phyloP scores from a whole-genome alignment of 768 basidiomycete genomes.

The Rhodotorula toruloides region DNA sequence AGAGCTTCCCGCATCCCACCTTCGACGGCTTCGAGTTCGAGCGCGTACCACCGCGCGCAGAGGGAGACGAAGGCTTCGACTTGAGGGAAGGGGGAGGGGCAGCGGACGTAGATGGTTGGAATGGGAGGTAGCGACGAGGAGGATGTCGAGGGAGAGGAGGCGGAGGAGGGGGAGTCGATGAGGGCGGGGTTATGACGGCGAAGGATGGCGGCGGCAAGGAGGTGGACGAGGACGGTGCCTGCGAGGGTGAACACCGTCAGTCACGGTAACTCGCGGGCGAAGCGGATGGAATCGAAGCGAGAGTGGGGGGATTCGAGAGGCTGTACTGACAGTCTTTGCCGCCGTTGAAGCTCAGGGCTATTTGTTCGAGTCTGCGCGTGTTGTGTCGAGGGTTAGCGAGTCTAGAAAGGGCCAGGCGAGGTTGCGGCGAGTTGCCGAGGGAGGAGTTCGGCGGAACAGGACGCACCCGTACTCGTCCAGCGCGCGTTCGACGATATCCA shows the following conservation, averaged over 20 bases:
- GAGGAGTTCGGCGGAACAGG: slow-evolving; percentile 12
- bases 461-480: slow-evolving; percentile 77
- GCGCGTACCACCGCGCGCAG: slow-evolving; percentile 59
- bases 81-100: slow-evolving; percentile 75
- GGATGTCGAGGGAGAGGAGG: slow-evolving; percentile 50
- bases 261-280: neutral
- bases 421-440: neutral
- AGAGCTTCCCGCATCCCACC: slow-evolving; percentile 58
- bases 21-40: slow-evolving; percentile 65
- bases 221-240: slow-evolving; percentile 94
- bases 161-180: slow-evolving; percentile 12
- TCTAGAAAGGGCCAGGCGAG: slow-evolving; percentile 8
- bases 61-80: slow-evolving; percentile 78
- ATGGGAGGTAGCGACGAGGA: slow-evolving; percentile 47
- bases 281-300: slow-evolving; percentile 43
- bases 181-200: slow-evolving; percentile 39
- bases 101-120: slow-evolving; percentile 72
- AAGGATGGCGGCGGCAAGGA: slow-evolving; percentile 70
- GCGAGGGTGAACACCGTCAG: no score
- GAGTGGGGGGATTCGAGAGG: neutral
- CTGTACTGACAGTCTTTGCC: slow-evolving; percentile 81
- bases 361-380: slow-evolving; percentile 16
- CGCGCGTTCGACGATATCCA: slow-evolving; percentile 71
- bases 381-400: no score
- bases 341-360: slow-evolving; percentile 93